Percentiles rank a stretch among this genome's conserved stretches.
These are phyloP conservation scores for Nakazawaea molendinolei DNA, from an alignment of 805 yeast genomes.

Conservation along the genomic window DNA sequence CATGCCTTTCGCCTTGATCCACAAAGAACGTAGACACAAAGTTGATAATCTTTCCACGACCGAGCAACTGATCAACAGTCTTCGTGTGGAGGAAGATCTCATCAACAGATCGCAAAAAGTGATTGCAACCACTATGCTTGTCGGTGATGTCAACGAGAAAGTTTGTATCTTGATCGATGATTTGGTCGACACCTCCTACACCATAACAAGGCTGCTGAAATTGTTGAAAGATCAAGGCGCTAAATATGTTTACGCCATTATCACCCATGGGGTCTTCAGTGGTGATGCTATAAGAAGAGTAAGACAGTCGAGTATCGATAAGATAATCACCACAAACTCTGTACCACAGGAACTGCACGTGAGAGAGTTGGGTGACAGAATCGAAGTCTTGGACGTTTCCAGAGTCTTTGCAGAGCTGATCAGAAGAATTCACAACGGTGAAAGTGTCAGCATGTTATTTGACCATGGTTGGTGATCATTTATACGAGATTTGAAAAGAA, in stretches of 20 bases:
- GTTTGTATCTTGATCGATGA: conserved; percentile 92
- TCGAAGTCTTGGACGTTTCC: conserved; percentile 84
- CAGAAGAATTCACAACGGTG: conserved; percentile 95
- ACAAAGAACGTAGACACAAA: conserved; percentile 75
- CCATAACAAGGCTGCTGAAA: conserved; percentile 88
- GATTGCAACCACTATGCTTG: conserved; percentile 85
- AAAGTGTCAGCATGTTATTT: conserved; percentile 87
- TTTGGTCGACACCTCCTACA: conserved; percentile 86
- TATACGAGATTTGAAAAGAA: neutral
- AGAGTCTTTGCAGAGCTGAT: conserved; percentile 90
- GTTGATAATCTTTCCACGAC: conserved; percentile 27
- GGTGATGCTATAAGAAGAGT: conserved; percentile 84
- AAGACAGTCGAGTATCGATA: conserved; percentile 64
- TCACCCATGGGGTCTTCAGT: conserved; percentile 89
- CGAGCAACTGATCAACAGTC: conserved; percentile 16
- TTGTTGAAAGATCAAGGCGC: conserved; percentile 93
- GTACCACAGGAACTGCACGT: conserved; percentile 73
- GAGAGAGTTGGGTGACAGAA: conserved; percentile 47
- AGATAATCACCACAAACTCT: conserved; percentile 81
- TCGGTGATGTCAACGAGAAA: conserved; percentile 85
- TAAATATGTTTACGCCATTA: conserved; percentile 72
- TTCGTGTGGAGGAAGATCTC: conserved; percentile 17
- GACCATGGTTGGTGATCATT: conserved; percentile 60
- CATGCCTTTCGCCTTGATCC: conserved; percentile 88
- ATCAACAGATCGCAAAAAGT: conserved; percentile 21